Evolutionary conservation across 2,329 filamentous ascomycete species (phyloP), one percentile per base, ranked within the genome.

Genomic region (Akanthomyces lecanii): DNA sequence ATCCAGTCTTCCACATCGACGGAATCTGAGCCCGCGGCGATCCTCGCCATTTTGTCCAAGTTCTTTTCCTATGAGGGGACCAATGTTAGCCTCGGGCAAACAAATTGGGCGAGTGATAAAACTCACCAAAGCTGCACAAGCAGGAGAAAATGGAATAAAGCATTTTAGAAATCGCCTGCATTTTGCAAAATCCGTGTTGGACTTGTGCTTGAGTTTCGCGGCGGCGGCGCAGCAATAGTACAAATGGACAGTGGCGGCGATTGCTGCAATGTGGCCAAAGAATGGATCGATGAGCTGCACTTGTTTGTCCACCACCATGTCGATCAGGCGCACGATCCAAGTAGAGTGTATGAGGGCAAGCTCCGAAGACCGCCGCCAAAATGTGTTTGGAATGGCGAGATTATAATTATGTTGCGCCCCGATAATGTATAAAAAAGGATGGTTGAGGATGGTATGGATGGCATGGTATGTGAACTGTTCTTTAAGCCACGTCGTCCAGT

Each of bases 311-410:
- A 78, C 72, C 1, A 81, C 77, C 81, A 83, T 82, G 54, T 82
- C 80, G 44, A 84, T 82, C 69, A 84, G 77, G 4, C 81, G 76
- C 16, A 81, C 80, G 47, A 83, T 78, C 81, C 81, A 84, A 0
- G 81, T 84, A 2, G 79, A 77, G 54, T 84, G 81, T 2, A 83
- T 70, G 1, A 84, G 69, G 0, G 81, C 81, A 14, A 81, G 69
- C 66, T 84, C 81, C 0, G 79, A 82, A 0, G 80, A 82, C 3
- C 79, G 70, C 47, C 79, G 74, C 81, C 81, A 84, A 62, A 84
- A 84, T 0, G 79, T 81, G 62, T 83, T 83, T 0, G 81, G 81
- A 6, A 82, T 82, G 0, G 78, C 78, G 33, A 82, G 68, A 53
- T 82, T 82, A 4, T 77, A 75, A 56, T 82, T 82, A 69, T 81